Percentiles rank a stretch among this genome's conserved stretches.
Conservation (phyloP, 441 rosid genomes). For the Flueggea neowawraea region DNA sequence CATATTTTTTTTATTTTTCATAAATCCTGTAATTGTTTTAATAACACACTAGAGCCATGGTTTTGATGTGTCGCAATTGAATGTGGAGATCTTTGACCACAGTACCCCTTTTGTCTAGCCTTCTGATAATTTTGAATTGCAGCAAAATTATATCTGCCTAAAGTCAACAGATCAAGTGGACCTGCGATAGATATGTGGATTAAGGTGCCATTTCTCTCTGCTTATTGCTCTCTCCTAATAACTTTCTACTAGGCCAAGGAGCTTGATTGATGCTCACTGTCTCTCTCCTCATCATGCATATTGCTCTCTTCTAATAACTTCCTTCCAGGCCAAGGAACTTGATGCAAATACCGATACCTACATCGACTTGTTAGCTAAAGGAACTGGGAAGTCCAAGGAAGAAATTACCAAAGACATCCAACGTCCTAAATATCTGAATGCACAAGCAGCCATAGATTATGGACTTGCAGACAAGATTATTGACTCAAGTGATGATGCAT, state of each 20-base stretch:
- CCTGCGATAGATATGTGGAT: conserved; percentile 82
- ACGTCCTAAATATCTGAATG: conserved; percentile 58
- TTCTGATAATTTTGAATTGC: conserved; percentile 29
- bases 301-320: not conserved
- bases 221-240: not conserved
- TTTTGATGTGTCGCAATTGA: not conserved
- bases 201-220: conserved; percentile 37
- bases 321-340: conserved; percentile 78
- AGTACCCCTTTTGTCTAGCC: not conserved
- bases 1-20: too few relatives aligned
- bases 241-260: conserved; percentile 66
- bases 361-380: conserved; percentile 64
- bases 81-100: not conserved
- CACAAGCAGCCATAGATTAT: conserved; percentile 73
- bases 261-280: conserved; percentile 43
- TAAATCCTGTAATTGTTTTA: too few relatives aligned
- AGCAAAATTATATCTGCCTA: conserved; percentile 83
- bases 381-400: conserved; percentile 75
- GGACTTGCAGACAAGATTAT: conserved; percentile 84
- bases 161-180: conserved; percentile 69
- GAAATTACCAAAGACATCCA: conserved; percentile 64
- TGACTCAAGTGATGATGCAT: conserved; percentile 51
- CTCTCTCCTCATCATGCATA: not conserved
- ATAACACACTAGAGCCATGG: not conserved
- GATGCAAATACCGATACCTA: conserved; percentile 64